phyloP scores from a whole-genome alignment of 1,284 basidiomycete genomes.

The Puccinia hordei region DNA sequence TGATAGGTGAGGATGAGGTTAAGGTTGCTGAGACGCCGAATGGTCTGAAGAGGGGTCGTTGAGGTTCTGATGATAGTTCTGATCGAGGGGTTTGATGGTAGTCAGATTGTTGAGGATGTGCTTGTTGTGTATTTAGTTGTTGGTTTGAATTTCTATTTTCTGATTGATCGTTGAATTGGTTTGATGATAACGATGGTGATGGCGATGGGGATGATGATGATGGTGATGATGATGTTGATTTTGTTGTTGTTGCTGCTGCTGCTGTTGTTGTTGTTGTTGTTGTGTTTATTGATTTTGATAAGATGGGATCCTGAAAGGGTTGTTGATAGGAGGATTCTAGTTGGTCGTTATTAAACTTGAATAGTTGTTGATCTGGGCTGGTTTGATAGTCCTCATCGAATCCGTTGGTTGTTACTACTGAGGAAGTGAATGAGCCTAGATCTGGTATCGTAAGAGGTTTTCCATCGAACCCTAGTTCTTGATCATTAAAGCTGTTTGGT shows the following conservation, averaged over 20 bases:
- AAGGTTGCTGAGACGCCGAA: constrained; percentile 49
- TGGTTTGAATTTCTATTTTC: neutral
- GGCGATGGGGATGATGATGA: too few relatives aligned
- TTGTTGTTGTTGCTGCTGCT: too few relatives aligned
- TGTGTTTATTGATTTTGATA: too few relatives aligned
- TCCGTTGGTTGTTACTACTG: neutral
- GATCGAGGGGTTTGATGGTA: too few relatives aligned
- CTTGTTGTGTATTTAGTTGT: neutral
- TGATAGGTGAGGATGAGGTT: constrained; percentile 8
- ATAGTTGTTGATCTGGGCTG: constrained; percentile 5
- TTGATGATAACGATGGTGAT: neutral
- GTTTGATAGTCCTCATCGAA: neutral
- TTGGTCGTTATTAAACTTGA: constrained; percentile 5
- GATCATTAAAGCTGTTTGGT: neutral
- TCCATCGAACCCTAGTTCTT: constrained; percentile 14
- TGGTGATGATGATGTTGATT: too few relatives aligned
- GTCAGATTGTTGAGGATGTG: neutral
- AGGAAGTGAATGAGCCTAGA: neutral
- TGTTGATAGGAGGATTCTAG: neutral
- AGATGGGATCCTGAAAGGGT: constrained; percentile 1
- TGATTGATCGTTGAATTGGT: constrained; percentile 3
- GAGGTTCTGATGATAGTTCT: neutral
- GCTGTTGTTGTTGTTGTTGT: too few relatives aligned
- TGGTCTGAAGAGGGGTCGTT: constrained; percentile 45
- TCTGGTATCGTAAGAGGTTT: neutral